Conservation (phyloP, 2,329 filamentous ascomycete genomes). For the Xylaria arbuscula region DNA sequence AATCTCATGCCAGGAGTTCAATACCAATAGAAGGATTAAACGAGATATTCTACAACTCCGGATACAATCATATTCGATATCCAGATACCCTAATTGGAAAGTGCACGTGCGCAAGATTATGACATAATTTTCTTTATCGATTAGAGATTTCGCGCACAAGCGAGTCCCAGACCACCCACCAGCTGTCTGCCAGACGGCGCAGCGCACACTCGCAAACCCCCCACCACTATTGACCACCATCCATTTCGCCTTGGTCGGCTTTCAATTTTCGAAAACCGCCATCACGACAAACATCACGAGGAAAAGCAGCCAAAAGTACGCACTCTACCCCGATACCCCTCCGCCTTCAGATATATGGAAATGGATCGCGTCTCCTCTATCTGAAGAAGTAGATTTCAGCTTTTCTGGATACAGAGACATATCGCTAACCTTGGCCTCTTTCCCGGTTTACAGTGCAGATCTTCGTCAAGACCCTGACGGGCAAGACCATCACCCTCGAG, state of each 20-base stretch:
- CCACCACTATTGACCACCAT: constrained; percentile 38
- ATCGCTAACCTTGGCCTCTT: constrained; percentile 59
- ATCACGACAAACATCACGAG: constrained; percentile 39
- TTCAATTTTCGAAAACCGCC: constrained; percentile 31
- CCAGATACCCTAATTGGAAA: not conserved
- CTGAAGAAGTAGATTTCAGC: not conserved
- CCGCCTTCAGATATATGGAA: not conserved
- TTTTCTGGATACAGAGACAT: not conserved
- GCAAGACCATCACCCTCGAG: constrained; percentile 99
- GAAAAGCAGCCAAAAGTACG: constrained; percentile 44
- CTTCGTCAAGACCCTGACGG: constrained; percentile 99
- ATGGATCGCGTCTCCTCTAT: not conserved
- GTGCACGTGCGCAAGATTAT: not conserved
- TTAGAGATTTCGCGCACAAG: constrained; percentile 33
- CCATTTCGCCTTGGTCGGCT: constrained; percentile 26
- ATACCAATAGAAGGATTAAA: not conserved
- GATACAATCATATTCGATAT: not conserved
- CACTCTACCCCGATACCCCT: constrained; percentile 17
- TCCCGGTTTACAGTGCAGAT: constrained; percentile 79
- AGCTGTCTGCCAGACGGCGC: constrained; percentile 33
- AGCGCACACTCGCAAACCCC: constrained; percentile 37
- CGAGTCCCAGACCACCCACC: constrained; percentile 15
- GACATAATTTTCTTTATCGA: constrained; percentile 33
- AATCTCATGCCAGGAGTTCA: too few species aligned
- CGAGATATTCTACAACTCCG: not conserved